Evolutionary conservation across 2,329 filamentous ascomycete genomes (phyloP), one percentile per base, ranked within the genome.

Genomic region (Teratosphaeria epicoccoides): DNA sequence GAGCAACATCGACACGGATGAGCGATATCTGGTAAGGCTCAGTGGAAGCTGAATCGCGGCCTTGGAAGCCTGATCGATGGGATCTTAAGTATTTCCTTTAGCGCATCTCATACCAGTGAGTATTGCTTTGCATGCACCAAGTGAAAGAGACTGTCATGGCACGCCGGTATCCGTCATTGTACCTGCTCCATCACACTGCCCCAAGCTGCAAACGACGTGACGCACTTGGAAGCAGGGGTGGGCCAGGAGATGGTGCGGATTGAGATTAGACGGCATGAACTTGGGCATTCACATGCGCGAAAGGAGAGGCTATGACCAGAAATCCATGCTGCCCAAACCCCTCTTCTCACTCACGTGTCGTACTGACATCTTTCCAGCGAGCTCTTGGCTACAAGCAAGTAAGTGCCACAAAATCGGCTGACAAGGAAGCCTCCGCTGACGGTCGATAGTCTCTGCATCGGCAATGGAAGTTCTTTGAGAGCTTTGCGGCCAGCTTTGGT

Each of bases 401-500:
- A 69, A 55, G 71, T 62, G 20, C 22, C 44, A 23, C 5, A 14
- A 45, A 24, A 2, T 46, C 24, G 29, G 12, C 33, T 40, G 14
- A 40, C 33, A 40, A 9, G 17, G 14, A 9, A 20, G 33, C 33
- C 33, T 6, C 20, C 52, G 43, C 55, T 59, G 55, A 61, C 24
- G 4, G 6, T 40, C 5, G 22, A 11, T 53, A 80, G 77, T 75
- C 79, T 48, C 68, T 81, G 37, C 77, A 80, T 63, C 70, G 78
- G 54, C 78, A 76, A 33, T 80, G 79, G 59, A 75, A 75, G 26
- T 67, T 78, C 14, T 72, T 81, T 50, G 78, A 81, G 60, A 81
- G 78, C 63, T 81, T 81, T 59, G 72, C 78, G 2, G 79, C 78
- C 2, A 79, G 76, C 11, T 81, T 81, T 57, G 77, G 77, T 80